Conservation (phyloP, 2,329 filamentous ascomycete species). For the Cercospora sesami region DNA sequence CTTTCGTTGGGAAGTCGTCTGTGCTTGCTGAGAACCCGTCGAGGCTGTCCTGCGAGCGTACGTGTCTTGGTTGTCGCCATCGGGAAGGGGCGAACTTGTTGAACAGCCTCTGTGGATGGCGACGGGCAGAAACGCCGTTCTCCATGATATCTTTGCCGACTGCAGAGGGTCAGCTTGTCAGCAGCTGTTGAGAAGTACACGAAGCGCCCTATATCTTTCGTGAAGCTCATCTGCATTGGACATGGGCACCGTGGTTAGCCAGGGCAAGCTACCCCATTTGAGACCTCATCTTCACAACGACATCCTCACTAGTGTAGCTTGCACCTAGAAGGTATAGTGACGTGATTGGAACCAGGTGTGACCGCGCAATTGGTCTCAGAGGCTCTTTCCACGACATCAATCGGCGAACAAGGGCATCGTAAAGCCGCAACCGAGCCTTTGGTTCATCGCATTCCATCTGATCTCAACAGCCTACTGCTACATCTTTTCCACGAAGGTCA, state of each 20-base stretch:
- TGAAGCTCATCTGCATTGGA: not conserved
- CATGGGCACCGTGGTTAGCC: not conserved
- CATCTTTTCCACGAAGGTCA: not conserved
- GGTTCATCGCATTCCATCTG: not conserved
- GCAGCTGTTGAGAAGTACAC: not conserved
- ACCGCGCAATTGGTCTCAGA: not conserved
- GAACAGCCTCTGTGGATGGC: slow-evolving; percentile 12
- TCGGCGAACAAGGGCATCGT: not conserved
- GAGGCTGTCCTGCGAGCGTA: slow-evolving; percentile 11
- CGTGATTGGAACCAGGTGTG: not conserved
- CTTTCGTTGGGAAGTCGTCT: not conserved
- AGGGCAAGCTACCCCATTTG: not conserved
- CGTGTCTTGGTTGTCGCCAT: slow-evolving; percentile 11
- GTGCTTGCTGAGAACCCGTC: not conserved
- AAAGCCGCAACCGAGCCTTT: not conserved
- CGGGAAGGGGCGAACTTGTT: slow-evolving; percentile 13
- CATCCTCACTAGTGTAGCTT: not conserved
- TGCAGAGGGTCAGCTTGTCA: not conserved
- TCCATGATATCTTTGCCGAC: not conserved
- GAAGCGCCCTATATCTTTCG: not conserved
- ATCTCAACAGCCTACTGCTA: not conserved
- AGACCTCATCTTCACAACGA: not conserved
- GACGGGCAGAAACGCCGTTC: not conserved
- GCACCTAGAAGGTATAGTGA: not conserved
- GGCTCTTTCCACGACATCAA: not conserved